Evolutionary conservation across 257 asterid genomes (phyloP).

Genomic region (Solanum sparsipilum): DNA sequence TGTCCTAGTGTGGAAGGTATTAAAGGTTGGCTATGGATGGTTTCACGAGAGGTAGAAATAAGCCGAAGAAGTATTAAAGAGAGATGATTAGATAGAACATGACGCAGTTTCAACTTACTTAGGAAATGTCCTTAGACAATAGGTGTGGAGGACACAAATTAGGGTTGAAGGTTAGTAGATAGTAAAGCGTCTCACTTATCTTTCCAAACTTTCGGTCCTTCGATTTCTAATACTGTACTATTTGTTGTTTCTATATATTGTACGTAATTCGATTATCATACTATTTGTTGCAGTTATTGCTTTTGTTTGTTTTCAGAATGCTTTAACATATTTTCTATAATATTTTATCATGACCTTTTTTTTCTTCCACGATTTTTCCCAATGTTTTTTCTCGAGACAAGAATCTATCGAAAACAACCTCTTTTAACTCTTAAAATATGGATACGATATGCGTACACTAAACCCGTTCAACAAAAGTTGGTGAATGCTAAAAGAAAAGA

Average conservation of each 20-base stretch:
- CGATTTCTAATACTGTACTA: neutral
- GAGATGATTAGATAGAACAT: no score
- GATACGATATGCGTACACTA: rapidly evolving
- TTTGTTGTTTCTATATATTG: neutral
- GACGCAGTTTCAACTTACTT: no score
- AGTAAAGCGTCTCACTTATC: neutral
- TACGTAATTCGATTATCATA: neutral
- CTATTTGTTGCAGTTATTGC: no score
- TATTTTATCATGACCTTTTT: neutral
- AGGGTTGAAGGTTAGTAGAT: neutral
- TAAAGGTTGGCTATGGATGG: neutral
- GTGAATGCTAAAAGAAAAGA: neutral
- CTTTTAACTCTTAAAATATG: neutral
- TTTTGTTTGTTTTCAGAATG: neutral
- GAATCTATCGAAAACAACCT: neutral
- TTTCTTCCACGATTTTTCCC: neutral
- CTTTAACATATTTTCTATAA: neutral
- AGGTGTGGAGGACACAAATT: neutral
- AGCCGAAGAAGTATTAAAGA: no score
- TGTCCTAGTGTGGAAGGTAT: neutral
- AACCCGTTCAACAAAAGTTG: neutral
- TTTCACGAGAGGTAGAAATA: neutral
- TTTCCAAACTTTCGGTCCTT: neutral
- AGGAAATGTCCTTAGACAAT: neutral
- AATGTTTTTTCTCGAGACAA: neutral